Evolutionary conservation across 371 early-diverging fungal genomes (phyloP).

Genomic region (Nematocida parisii): DNA sequence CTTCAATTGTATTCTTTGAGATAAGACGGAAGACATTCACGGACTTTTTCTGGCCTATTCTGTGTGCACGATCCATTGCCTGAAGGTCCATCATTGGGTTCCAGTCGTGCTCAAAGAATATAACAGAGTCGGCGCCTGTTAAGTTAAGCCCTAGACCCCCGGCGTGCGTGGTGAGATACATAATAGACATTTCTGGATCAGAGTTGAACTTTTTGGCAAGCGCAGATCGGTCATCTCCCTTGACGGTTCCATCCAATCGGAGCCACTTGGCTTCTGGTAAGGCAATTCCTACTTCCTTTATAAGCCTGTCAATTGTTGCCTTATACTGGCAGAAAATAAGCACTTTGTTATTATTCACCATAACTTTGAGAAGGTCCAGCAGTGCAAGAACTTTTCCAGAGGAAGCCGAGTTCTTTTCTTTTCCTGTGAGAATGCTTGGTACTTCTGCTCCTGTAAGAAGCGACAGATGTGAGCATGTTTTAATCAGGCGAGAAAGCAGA

Average conservation of each 20-base stretch:
- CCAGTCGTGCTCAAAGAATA: constrained; percentile 99
- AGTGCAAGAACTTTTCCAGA: constrained; percentile 75
- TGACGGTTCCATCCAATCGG: constrained; percentile 89
- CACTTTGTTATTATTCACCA: constrained; percentile 76
- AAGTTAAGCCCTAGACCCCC: constrained; percentile 97
- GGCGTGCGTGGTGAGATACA: constrained; percentile 89
- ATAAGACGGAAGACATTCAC: constrained; percentile 89
- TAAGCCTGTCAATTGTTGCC: constrained; percentile 89
- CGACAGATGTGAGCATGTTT: constrained; percentile 37
- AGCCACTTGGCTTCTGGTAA: constrained; percentile 71
- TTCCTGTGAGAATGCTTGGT: constrained; percentile 2
- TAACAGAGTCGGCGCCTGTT: constrained; percentile 96
- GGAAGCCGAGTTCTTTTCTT: constrained; percentile 4
- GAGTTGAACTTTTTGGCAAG: constrained; percentile 87
- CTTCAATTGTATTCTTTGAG: constrained; percentile 82
- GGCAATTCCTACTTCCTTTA: constrained; percentile 71
- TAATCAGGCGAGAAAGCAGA: constrained; percentile 34
- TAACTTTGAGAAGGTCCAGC: constrained; percentile 82
- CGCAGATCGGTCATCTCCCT: constrained; percentile 77
- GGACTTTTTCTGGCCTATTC: constrained; percentile 89
- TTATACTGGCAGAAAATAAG: constrained; percentile 92
- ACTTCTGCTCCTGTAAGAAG: constrained; percentile 24
- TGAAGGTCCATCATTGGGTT: constrained; percentile 97
- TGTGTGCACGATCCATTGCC: constrained; percentile 94
- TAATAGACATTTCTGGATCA: constrained; percentile 85